Conservation (phyloP, 108 stramenopile species). For the Stephanodiscus triporus region DNA sequence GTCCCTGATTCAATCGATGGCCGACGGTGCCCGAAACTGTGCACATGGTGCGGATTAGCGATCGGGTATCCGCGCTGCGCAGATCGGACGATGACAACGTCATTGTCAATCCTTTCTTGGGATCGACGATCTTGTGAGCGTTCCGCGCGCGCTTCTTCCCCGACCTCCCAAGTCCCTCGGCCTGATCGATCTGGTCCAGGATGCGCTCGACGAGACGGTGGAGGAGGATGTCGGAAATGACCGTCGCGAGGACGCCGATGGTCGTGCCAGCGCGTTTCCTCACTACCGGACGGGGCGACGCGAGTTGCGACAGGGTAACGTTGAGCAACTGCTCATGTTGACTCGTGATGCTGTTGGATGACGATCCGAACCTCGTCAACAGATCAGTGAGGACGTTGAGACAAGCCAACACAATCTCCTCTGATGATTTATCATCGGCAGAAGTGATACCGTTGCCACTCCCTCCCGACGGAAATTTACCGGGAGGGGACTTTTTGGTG, state of each 20-base stretch:
- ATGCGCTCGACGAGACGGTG: slow-evolving; percentile 81
- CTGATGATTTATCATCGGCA: slow-evolving; percentile 42
- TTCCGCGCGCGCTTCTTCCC: slow-evolving; percentile 48
- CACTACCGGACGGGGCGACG: slow-evolving; percentile 58
- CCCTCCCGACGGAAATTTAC: background rate
- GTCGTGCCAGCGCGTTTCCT: slow-evolving; percentile 93
- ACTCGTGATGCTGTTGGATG: slow-evolving; percentile 54
- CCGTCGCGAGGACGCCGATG: slow-evolving; percentile 87
- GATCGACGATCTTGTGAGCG: slow-evolving; percentile 23
- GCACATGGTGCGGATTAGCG: slow-evolving; percentile 93
- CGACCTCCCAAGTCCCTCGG: slow-evolving; percentile 41
- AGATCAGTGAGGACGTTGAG: slow-evolving; percentile 93
- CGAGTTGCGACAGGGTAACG: slow-evolving; percentile 75
- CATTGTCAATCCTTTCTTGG: slow-evolving; percentile 18
- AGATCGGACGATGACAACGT: slow-evolving; percentile 18
- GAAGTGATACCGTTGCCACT: slow-evolving; percentile 1
- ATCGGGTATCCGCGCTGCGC: slow-evolving; percentile 58
- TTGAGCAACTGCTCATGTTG: slow-evolving; percentile 86
- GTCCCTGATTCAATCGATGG: slow-evolving; percentile 81
- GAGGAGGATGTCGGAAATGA: slow-evolving; percentile 77
- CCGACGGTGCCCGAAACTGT: slow-evolving; percentile 79
- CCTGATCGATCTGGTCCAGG: slow-evolving; percentile 72
- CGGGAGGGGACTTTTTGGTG: background rate
- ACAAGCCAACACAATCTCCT: slow-evolving; percentile 79
- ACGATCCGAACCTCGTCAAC: slow-evolving; percentile 87